phyloP scores from a whole-genome alignment of 495 filamentous ascomycete species.

The Aspergillus bertholletiae region DNA sequence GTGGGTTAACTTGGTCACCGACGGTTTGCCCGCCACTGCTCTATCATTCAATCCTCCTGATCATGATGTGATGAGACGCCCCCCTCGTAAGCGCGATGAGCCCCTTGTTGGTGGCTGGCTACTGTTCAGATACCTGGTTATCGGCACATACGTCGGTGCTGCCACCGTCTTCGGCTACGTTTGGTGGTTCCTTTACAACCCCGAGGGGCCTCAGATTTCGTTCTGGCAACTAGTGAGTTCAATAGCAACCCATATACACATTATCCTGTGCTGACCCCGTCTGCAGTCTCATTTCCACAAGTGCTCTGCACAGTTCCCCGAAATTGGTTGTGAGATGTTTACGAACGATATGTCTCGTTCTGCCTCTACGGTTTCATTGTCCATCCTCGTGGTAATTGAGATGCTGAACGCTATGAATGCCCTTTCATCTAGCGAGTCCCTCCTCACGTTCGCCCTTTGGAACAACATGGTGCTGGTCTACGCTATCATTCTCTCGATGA shows the following conservation, averaged over 20 bases:
- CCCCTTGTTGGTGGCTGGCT: constrained; percentile 90
- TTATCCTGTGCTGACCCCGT: constrained; percentile 10
- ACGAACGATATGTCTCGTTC: constrained; percentile 81
- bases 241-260: background rate
- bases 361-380: constrained; percentile 93
- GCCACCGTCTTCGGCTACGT: constrained; percentile 97
- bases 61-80: constrained; percentile 92
- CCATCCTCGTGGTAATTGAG: constrained; percentile 92
- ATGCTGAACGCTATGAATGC: constrained; percentile 99
- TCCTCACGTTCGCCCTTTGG: constrained; percentile 90
- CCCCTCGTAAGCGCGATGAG: constrained; percentile 89
- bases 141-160: constrained; percentile 89
- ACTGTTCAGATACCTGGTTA: constrained; percentile 96
- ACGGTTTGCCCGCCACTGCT: constrained; percentile 94
- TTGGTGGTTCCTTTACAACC: constrained; percentile 99
- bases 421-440: constrained; percentile 88
- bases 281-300: constrained; percentile 81
- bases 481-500: constrained; percentile 93
- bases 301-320: constrained; percentile 80
- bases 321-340: constrained; percentile 96
- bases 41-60: constrained; percentile 97
- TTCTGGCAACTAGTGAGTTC: constrained; percentile 77
- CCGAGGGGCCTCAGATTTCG: constrained; percentile 85
- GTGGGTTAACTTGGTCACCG: constrained; percentile 99
- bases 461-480: constrained; percentile 97